phyloP scores from a whole-genome alignment of 2,329 filamentous ascomycete species.

The Epichloe sibirici region DNA sequence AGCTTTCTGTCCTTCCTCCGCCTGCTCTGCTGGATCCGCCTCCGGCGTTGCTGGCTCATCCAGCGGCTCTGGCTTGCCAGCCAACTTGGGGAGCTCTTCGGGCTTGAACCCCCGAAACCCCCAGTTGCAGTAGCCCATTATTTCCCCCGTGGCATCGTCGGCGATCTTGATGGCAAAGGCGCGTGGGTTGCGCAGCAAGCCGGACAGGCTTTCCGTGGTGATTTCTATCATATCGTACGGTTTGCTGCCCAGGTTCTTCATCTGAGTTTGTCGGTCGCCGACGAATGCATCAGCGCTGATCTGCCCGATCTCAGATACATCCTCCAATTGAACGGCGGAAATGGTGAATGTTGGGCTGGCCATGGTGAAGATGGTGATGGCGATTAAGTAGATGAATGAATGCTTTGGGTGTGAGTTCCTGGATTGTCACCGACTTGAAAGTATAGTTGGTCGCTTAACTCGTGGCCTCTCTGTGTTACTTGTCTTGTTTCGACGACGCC shows the following conservation, averaged over 20 bases:
- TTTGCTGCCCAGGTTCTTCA: slow-evolving; percentile 20
- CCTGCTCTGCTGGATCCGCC: not conserved
- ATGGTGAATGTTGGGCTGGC: slow-evolving; percentile 11
- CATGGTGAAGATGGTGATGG: slow-evolving; percentile 6
- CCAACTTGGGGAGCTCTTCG: slow-evolving; percentile 11
- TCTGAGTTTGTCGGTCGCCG: slow-evolving; percentile 22
- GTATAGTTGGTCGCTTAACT: too few relatives aligned
- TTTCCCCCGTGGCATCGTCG: slow-evolving; percentile 15
- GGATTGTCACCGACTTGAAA: too few relatives aligned
- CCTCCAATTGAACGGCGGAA: slow-evolving; percentile 11
- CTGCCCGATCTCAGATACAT: slow-evolving; percentile 18
- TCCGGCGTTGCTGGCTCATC: not conserved
- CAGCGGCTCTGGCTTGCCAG: slow-evolving; percentile 8
- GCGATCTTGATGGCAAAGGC: slow-evolving; percentile 21
- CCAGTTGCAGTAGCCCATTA: slow-evolving; percentile 21
- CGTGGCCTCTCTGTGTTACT: too few relatives aligned
- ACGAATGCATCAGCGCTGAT: slow-evolving; percentile 19
- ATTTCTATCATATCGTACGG: slow-evolving; percentile 17
- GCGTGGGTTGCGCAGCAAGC: slow-evolving; percentile 12
- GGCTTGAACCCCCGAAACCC: slow-evolving; percentile 18
- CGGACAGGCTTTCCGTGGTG: slow-evolving; percentile 13
- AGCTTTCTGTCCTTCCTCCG: not conserved
- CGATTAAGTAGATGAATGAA: too few relatives aligned
- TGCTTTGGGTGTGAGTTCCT: too few relatives aligned
- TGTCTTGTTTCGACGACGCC: too few relatives aligned